Evolutionary conservation across 164 flowering plant species (phyloP), one percentile per base, ranked within the genome.

Genomic region (Kingdonia uniflora): DNA sequence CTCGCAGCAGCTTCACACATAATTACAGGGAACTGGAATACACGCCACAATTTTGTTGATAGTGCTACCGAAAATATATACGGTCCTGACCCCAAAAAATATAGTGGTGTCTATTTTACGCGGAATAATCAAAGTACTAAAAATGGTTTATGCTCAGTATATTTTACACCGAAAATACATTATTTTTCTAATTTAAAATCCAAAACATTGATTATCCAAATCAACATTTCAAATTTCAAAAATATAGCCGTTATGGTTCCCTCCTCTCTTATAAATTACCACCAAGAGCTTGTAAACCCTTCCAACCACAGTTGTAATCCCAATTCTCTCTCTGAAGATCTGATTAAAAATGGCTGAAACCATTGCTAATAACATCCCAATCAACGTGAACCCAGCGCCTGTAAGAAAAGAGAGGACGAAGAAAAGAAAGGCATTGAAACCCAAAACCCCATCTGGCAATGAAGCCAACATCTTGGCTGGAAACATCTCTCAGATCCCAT

Each of bases 361-460:
- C 13, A 59, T 58, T 35, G 64, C 71, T 14, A 53, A 66, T 17
- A 49, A 66, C 21, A 49, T 60, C 19, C 60, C 67, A 39, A 38
- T 20, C 7, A 49, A 56, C 12, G 47, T 56, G 0, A 71, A 62
- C 14, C 62, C 59, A 5, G 57, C 35, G n/a, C 68, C 57, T 1
- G 25, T 71, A 15, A 81, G 69, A 77, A 81, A 73, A 17, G 80
- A 69, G 79, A 81, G 61, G 55, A 54, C 66, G 43, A 68, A 61
- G 54, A 68, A 54, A 45, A 68, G 81, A 37, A 86, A 60, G 55
- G 75, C 97, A 0, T 61, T 89, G 66, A 77, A 80, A 50, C 81
- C 73, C 51, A 81, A 76, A 52, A 67, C 58, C 49, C 22, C 77
- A n/a, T 61, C 86, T 14, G 19, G 72, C 1, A 71, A 71, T 46